Evolutionary conservation across 495 filamentous ascomycete genomes (phyloP).

Genomic region (Trichoderma reesei): DNA sequence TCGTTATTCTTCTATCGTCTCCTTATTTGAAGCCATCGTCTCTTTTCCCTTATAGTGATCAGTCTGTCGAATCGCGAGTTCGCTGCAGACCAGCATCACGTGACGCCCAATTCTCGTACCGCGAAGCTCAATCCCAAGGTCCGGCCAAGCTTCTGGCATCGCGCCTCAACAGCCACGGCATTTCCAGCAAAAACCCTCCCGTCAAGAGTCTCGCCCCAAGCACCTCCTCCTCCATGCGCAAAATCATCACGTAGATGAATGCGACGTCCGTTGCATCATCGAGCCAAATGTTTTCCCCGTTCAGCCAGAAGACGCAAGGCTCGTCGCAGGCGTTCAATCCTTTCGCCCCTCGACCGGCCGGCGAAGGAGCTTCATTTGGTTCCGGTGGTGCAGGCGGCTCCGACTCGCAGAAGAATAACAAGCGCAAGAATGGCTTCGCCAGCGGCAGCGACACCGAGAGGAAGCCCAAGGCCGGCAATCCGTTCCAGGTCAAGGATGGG

Average conservation of each 20-base stretch:
- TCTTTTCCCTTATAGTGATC: background rate
- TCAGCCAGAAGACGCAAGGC: slow-evolving; percentile 5
- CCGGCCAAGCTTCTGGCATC: background rate
- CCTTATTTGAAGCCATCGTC: background rate
- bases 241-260: slow-evolving; percentile 10
- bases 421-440: background rate
- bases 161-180: slow-evolving; percentile 1
- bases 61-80: background rate
- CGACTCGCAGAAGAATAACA: background rate
- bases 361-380: slow-evolving; percentile 4
- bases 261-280: slow-evolving; percentile 11
- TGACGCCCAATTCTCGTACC: background rate
- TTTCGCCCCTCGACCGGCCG: background rate
- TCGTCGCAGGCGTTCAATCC: slow-evolving; percentile 9
- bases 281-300: slow-evolving; percentile 9
- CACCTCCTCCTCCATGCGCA: slow-evolving; percentile 4
- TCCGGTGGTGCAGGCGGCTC: background rate
- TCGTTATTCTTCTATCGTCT: no score
- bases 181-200: background rate
- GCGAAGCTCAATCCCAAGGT: slow-evolving; percentile 5
- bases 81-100: background rate
- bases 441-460: background rate
- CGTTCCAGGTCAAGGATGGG: slow-evolving; percentile 3
- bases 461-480: background rate
- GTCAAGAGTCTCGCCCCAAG: background rate